These are phyloP conservation scores for Paramecium caudatum DNA, from an alignment of 73 alveolate species.

Conservation along the genomic window DNA sequence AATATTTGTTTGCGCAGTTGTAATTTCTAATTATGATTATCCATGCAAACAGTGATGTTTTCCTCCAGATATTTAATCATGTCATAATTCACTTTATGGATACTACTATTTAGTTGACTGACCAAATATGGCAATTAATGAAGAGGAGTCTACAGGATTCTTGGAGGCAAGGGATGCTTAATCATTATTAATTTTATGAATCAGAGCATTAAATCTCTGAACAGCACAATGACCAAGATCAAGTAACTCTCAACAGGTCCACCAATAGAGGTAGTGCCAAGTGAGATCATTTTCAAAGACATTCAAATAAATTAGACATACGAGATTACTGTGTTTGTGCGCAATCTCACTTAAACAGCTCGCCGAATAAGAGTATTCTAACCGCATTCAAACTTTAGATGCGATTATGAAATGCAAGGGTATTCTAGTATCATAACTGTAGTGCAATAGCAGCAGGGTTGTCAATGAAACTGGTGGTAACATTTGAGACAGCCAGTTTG, in stretches of 20 bases:
- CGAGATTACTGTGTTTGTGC: slow-evolving; percentile 96
- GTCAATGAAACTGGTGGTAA: slow-evolving; percentile 93
- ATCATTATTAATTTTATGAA: slow-evolving; percentile 56
- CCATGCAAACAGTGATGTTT: background rate
- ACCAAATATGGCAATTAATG: background rate
- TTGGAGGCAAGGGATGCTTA: background rate
- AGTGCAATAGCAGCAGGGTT: slow-evolving; percentile 97
- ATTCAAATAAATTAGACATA: slow-evolving; percentile 96
- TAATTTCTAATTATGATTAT: slow-evolving; percentile 2
- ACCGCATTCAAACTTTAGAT: slow-evolving; percentile 93
- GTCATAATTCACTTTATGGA: background rate
- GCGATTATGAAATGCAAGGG: slow-evolving; percentile 87
- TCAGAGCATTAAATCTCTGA: slow-evolving; percentile 49
- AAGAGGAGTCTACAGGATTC: background rate
- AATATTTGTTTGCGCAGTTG: background rate
- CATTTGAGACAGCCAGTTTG: slow-evolving; percentile 96
- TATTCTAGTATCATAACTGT: background rate
- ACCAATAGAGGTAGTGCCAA: slow-evolving; percentile 92
- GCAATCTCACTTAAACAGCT: slow-evolving; percentile 93
- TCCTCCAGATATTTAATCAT: slow-evolving; percentile 31
- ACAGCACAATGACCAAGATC: slow-evolving; percentile 39
- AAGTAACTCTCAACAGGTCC: slow-evolving; percentile 76
- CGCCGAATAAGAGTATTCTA: slow-evolving; percentile 92
- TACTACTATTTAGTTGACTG: slow-evolving; percentile 4
- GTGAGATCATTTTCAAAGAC: slow-evolving; percentile 94